Percentiles rank a stretch among this genome's conserved stretches.
These are phyloP conservation scores for Pisolithus sp. DNA, from an alignment of 768 basidiomycete genomes.

Conservation along the genomic window DNA sequence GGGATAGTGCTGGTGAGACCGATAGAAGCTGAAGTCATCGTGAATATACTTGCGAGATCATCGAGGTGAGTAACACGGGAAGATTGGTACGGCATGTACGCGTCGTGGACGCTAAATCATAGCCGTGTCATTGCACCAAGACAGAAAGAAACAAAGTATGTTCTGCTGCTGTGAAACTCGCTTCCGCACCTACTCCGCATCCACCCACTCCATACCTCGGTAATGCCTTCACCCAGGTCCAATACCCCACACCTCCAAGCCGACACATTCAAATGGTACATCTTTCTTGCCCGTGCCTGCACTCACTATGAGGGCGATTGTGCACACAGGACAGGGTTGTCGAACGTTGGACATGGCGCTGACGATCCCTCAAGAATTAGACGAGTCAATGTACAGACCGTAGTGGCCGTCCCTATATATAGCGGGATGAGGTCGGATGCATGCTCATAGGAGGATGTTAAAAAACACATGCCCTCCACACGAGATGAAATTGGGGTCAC, in stretches of 20 bases:
- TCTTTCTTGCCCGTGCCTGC: slow-evolving; percentile 24
- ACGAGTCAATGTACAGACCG: slow-evolving; percentile 81
- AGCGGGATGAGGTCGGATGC: too few species aligned
- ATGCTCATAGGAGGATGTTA: not conserved
- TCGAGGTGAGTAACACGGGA: too few species aligned
- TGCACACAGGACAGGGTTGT: slow-evolving; percentile 75
- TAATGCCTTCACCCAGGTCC: slow-evolving; percentile 28
- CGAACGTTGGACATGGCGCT: slow-evolving; percentile 79
- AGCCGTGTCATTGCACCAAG: too few species aligned
- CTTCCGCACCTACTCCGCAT: too few species aligned
- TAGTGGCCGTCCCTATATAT: slow-evolving; percentile 75
- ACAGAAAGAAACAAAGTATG: too few species aligned
- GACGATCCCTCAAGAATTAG: slow-evolving; percentile 80
- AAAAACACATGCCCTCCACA: slow-evolving; percentile 74
- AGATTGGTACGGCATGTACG: too few species aligned
- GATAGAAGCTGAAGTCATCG: too few species aligned
- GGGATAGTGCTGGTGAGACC: too few species aligned
- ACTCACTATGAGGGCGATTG: not conserved
- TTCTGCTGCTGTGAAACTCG: too few species aligned
- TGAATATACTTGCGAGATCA: too few species aligned
- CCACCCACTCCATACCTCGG: not conserved
- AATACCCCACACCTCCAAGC: slow-evolving; percentile 86
- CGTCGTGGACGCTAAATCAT: too few species aligned
- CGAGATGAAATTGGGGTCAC: slow-evolving; percentile 72
- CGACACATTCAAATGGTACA: slow-evolving; percentile 82